phyloP scores from a whole-genome alignment of 495 filamentous ascomycete genomes.

The Viridothelium virens region DNA sequence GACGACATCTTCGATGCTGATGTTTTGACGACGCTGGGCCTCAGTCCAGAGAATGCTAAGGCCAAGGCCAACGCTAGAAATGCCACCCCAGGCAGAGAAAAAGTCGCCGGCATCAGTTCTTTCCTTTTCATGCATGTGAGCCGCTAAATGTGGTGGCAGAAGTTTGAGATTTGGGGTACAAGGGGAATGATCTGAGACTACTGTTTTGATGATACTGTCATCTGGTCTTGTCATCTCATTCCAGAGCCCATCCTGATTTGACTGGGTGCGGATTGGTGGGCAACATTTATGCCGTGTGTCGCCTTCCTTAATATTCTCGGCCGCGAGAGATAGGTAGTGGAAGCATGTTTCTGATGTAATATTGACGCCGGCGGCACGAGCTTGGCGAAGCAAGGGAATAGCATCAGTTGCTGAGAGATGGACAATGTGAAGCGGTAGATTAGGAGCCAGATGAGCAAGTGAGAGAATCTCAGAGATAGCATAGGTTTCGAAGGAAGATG shows the following conservation, averaged over 20 bases:
- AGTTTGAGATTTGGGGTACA: constrained; percentile 93
- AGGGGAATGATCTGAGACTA: constrained; percentile 95
- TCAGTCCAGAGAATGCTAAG: constrained; percentile 87
- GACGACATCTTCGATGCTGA: constrained; percentile 64
- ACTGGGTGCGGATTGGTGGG: constrained; percentile 76
- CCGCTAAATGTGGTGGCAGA: constrained; percentile 56
- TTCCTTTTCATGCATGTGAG: constrained; percentile 27
- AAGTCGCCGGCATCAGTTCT: constrained; percentile 61
- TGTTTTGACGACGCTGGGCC: constrained; percentile 46
- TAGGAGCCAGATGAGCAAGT: constrained; percentile 69
- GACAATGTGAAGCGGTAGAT: constrained; percentile 86
- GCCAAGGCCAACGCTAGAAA: constrained; percentile 87
- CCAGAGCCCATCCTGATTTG: constrained; percentile 88
- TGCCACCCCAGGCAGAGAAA: constrained; percentile 92
- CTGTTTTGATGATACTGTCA: constrained; percentile 78
- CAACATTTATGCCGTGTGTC: constrained; percentile 98
- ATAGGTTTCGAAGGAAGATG: constrained; percentile 82
- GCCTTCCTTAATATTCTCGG: constrained; percentile 77
- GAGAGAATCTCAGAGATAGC: constrained; percentile 81
- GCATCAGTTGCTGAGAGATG: constrained; percentile 88
- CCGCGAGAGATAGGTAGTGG: constrained; percentile 89
- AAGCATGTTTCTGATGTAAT: constrained; percentile 98
- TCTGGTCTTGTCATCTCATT: constrained; percentile 39
- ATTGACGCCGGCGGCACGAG: constrained; percentile 69
- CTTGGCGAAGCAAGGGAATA: constrained; percentile 78